Percentiles rank a stretch among this genome's conserved stretches.
phyloP scores from a whole-genome alignment of 257 asterid species.

The Phtheirospermum japonicum region DNA sequence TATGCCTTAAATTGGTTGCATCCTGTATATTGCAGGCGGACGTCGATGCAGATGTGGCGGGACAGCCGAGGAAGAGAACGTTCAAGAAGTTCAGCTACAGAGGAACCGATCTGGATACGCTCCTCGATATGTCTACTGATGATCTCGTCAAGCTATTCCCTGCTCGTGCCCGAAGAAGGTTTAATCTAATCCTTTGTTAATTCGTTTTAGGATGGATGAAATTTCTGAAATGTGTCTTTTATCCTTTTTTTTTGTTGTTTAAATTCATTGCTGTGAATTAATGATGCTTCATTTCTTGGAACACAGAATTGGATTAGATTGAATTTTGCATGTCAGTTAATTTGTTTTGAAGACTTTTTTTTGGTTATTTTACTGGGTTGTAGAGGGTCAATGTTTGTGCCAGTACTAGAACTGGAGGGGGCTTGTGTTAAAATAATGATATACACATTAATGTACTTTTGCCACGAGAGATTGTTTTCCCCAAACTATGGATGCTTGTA shows the following conservation, averaged over 20 bases:
- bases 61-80: constrained; percentile 68
- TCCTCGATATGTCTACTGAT: constrained; percentile 71
- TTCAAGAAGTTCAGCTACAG: constrained; percentile 77
- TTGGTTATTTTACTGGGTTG: neutral
- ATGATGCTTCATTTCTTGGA: neutral
- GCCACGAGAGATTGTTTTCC: too few species aligned
- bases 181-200: neutral
- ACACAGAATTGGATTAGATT: neutral
- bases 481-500: neutral
- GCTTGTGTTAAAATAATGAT: too few species aligned
- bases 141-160: constrained; percentile 65
- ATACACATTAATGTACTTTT: too few species aligned
- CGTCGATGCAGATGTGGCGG: constrained; percentile 46
- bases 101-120: constrained; percentile 69
- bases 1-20: neutral
- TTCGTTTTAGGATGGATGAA: neutral
- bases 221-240: neutral
- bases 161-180: constrained; percentile 78
- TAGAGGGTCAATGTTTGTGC: neutral
- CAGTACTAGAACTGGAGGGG: neutral
- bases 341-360: too few species aligned
- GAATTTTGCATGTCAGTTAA: neutral
- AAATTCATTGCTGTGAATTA: neutral
- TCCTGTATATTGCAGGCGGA: constrained; percentile 26
- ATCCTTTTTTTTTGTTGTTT: neutral